phyloP scores from a whole-genome alignment of 2,329 filamentous ascomycete species.

The Dothideomycetes sp. region DNA sequence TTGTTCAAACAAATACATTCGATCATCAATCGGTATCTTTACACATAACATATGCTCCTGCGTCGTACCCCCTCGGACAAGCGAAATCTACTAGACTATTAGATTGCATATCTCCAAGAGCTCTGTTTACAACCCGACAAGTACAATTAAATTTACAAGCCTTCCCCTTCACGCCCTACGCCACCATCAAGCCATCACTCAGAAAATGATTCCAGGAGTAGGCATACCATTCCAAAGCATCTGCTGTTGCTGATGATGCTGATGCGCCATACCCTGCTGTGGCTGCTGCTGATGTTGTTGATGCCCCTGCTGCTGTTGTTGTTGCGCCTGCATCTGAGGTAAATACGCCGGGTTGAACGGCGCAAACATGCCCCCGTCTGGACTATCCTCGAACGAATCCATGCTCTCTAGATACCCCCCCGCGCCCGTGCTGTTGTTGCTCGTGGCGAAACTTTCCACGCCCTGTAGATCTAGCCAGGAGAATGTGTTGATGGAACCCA shows the following conservation, averaged over 20 bases:
- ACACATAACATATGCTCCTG: too few species aligned
- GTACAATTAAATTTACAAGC: too few species aligned
- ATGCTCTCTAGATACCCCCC: slow-evolving; percentile 16
- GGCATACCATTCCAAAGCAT: slow-evolving; percentile 15
- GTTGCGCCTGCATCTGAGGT: too few species aligned
- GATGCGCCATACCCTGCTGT: neutral
- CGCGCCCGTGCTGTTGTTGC: slow-evolving; percentile 17
- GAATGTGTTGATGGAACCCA: slow-evolving; percentile 45
- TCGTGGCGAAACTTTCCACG: slow-evolving; percentile 42
- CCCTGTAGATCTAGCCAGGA: slow-evolving; percentile 52
- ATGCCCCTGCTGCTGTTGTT: slow-evolving; percentile 14
- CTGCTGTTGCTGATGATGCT: slow-evolving; percentile 14
- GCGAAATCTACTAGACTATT: too few species aligned
- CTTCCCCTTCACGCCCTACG: too few species aligned
- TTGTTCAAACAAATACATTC: too few species aligned
- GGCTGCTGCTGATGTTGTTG: slow-evolving; percentile 1
- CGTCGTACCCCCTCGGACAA: too few species aligned
- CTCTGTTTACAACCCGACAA: too few species aligned
- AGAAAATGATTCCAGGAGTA: slow-evolving; percentile 18
- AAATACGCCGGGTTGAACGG: slow-evolving; percentile 17
- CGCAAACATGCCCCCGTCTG: slow-evolving; percentile 17
- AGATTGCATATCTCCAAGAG: too few species aligned
- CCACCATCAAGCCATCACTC: too few species aligned
- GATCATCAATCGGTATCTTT: too few species aligned
- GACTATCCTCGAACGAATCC: slow-evolving; percentile 18